Conservation (phyloP, 192 early-diverging fungal genomes). For the Podochytrium sp. region DNA sequence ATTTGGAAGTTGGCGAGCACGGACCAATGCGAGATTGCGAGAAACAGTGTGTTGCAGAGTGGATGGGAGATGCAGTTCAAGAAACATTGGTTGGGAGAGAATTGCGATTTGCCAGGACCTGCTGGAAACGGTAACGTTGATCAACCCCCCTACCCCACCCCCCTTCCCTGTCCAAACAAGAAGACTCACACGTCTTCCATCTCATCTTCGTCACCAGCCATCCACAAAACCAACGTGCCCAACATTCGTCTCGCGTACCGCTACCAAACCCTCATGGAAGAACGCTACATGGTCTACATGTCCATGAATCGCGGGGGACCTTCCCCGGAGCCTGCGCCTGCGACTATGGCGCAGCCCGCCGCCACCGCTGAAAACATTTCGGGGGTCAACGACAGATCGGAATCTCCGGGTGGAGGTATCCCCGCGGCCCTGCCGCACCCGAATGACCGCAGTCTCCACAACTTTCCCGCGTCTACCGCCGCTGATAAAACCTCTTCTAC, state of each 20-base stretch:
- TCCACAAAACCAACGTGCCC: constrained; percentile 92
- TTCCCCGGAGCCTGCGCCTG: not conserved
- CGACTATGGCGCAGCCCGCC: not conserved
- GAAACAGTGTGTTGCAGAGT: constrained; percentile 87
- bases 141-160: no score
- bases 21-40: constrained; percentile 95
- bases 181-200: no score
- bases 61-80: constrained; percentile 90
- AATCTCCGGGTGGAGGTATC: not conserved
- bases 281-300: constrained; percentile 63
- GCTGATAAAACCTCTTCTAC: not conserved
- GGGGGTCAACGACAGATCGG: not conserved
- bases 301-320: constrained; percentile 13
- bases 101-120: constrained; percentile 75
- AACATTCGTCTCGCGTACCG: constrained; percentile 83
- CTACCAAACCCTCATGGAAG: constrained; percentile 84
- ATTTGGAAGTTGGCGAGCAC: constrained; percentile 91
- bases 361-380: not conserved
- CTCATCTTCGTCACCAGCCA: no score
- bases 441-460: constrained; percentile 11
- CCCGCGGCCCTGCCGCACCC: not conserved
- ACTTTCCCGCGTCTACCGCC: not conserved
- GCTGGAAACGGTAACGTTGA: constrained; percentile 64
- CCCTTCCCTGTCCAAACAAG: not conserved
- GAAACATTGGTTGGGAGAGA: constrained; percentile 85